phyloP scores from a whole-genome alignment of 1,284 basidiomycete genomes.

The Rhodotorula sp. region DNA sequence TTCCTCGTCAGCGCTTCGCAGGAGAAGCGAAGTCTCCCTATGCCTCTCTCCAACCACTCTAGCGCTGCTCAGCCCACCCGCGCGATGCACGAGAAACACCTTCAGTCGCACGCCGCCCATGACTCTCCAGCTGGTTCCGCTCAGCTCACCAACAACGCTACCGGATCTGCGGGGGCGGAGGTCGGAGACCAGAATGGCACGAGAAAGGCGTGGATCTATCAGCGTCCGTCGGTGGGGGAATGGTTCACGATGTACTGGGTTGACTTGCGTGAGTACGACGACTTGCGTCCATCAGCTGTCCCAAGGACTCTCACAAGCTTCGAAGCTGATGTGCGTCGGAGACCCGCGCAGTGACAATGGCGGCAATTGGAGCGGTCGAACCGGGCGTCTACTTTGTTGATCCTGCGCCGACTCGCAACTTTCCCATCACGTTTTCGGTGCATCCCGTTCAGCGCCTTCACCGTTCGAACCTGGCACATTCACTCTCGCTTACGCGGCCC shows the following conservation, averaged over 20 bases:
- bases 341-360: constrained; percentile 45
- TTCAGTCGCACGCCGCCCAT: too few species aligned
- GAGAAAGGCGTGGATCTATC: constrained; percentile 13
- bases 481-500: background rate
- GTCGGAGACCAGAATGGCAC: background rate
- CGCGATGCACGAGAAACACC: too few species aligned
- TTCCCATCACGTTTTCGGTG: constrained; percentile 46
- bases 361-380: constrained; percentile 51
- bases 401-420: constrained; percentile 47
- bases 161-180: too few species aligned
- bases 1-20: too few species aligned
- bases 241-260: constrained; percentile 23
- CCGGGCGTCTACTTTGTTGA: constrained; percentile 56
- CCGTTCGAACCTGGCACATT: too few species aligned
- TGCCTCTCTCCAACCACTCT: too few species aligned
- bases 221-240: constrained; percentile 7
- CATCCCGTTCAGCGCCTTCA: background rate
- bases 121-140: too few species aligned
- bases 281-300: too few species aligned
- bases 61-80: too few species aligned
- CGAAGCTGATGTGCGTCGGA: too few species aligned
- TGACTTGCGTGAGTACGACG: constrained; percentile 9
- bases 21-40: too few species aligned
- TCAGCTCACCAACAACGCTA: too few species aligned
- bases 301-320: background rate